phyloP scores from a whole-genome alignment of 1,139 yeast genomes.

The Debaryomyces udenii region DNA sequence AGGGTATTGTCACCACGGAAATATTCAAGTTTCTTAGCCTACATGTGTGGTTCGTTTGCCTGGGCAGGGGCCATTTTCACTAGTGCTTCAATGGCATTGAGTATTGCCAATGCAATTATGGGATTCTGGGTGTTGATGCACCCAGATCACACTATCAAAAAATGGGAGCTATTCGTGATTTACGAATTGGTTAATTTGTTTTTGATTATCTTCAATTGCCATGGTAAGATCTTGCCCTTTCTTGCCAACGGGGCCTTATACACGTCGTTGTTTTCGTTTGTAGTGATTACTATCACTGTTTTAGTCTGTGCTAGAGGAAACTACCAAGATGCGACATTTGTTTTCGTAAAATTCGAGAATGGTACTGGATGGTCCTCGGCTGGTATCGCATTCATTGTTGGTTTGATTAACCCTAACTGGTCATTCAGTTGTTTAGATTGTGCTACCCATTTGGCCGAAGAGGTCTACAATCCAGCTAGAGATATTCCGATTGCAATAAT shows the following conservation, averaged over 20 bases:
- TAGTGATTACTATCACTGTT: slow-evolving; percentile 39
- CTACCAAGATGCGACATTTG: slow-evolving; percentile 41
- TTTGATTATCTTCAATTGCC: slow-evolving; percentile 40
- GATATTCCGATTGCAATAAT: slow-evolving; percentile 47
- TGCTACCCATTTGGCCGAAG: slow-evolving; percentile 49
- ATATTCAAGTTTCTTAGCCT: slow-evolving; percentile 51
- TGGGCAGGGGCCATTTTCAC: slow-evolving; percentile 64
- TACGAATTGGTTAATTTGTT: slow-evolving; percentile 44
- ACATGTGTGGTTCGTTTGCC: slow-evolving; percentile 57
- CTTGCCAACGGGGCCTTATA: slow-evolving; percentile 41
- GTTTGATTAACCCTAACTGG: slow-evolving; percentile 49
- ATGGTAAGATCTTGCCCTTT: slow-evolving; percentile 38
- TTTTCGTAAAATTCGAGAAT: slow-evolving; percentile 40
- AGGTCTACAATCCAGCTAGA: slow-evolving; percentile 36
- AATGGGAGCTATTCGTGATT: slow-evolving; percentile 57
- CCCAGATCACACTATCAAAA: slow-evolving; percentile 43
- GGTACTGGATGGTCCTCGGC: slow-evolving; percentile 45
- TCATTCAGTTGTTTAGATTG: slow-evolving; percentile 47
- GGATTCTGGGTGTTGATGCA: slow-evolving; percentile 53
- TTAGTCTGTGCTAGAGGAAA: slow-evolving; percentile 41
- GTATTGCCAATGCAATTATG: slow-evolving; percentile 50
- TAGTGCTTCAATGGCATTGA: slow-evolving; percentile 55
- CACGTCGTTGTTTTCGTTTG: slow-evolving; percentile 40
- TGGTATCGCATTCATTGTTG: slow-evolving; percentile 48
- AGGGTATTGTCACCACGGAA: slow-evolving; percentile 54